phyloP scores from a whole-genome alignment of 73 alveolate genomes.

The Symbiodinium natans region DNA sequence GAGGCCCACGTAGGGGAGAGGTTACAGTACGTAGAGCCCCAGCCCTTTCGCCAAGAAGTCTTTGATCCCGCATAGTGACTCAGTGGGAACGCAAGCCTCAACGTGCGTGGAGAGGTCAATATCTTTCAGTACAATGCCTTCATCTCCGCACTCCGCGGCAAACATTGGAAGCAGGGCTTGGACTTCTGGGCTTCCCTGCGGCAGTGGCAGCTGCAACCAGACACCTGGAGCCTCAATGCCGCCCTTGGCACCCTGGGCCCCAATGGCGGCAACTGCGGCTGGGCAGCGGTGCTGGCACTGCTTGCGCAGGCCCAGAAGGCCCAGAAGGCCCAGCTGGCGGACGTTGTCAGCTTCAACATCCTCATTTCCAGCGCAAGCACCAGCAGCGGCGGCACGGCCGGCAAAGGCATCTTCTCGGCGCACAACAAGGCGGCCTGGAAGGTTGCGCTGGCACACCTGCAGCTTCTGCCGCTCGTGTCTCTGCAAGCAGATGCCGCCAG shows the following conservation, averaged over 20 bases:
- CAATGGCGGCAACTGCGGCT: not conserved
- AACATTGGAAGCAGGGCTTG: not conserved
- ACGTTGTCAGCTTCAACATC: not conserved
- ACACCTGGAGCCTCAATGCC: conserved; percentile 47
- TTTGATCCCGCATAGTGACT: too few species aligned
- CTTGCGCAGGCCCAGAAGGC: not conserved
- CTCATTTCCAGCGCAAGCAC: not conserved
- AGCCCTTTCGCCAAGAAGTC: too few species aligned
- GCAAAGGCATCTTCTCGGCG: not conserved
- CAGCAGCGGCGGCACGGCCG: not conserved
- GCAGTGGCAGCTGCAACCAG: not conserved
- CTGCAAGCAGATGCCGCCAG: not conserved
- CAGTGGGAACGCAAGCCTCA: too few species aligned
- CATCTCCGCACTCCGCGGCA: not conserved
- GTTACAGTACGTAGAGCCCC: too few species aligned
- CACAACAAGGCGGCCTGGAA: not conserved
- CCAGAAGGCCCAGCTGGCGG: not conserved
- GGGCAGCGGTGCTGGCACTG: not conserved
- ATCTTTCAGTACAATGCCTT: conserved; percentile 11
- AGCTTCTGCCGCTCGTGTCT: not conserved
- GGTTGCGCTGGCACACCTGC: not conserved
- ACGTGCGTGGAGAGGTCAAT: conserved; percentile 29
- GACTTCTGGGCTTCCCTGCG: not conserved
- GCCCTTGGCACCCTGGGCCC: not conserved
- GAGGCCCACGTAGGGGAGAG: too few species aligned